Percentiles rank a stretch among this genome's conserved stretches.
phyloP scores from a whole-genome alignment of 1,139 yeast species.

The Pichia norvegensis region DNA sequence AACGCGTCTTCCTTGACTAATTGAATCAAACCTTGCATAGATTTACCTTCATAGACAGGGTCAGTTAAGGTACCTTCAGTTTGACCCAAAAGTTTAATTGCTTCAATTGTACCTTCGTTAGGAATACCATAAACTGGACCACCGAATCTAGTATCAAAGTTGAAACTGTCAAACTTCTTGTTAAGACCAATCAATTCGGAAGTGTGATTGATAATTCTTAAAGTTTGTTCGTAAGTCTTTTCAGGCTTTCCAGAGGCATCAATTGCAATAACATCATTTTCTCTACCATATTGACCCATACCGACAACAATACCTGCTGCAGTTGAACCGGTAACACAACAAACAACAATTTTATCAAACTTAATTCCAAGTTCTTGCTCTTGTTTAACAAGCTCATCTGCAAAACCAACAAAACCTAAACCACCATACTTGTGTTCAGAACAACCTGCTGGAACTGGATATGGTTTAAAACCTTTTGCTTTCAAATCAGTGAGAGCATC shows the following conservation, averaged over 20 bases:
- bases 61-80: conserved; percentile 30
- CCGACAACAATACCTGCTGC: conserved; percentile 30
- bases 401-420: conserved; percentile 29
- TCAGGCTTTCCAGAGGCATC: conserved; percentile 31
- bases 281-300: conserved; percentile 29
- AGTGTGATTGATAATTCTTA: conserved; percentile 28
- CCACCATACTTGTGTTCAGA: conserved; percentile 30
- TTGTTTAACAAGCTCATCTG: conserved; percentile 27
- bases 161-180: conserved; percentile 22
- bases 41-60: conserved; percentile 30
- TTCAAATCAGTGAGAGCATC: conserved; percentile 24
- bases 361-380: conserved; percentile 28
- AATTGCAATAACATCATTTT: conserved; percentile 28
- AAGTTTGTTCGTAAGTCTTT: conserved; percentile 27
- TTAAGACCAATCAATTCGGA: conserved; percentile 26
- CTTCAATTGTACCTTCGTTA: conserved; percentile 29
- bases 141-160: conserved; percentile 27
- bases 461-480: conserved; percentile 24
- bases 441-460: conserved; percentile 31
- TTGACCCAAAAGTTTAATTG: conserved; percentile 27
- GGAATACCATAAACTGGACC: conserved; percentile 29
- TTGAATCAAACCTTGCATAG: conserved; percentile 28
- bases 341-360: conserved; percentile 28
- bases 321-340: conserved; percentile 30
- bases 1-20: conserved; percentile 24